Evolutionary conservation across 2,329 filamentous ascomycete species (phyloP).

Genomic region (Fonsecaea multimorphosa): DNA sequence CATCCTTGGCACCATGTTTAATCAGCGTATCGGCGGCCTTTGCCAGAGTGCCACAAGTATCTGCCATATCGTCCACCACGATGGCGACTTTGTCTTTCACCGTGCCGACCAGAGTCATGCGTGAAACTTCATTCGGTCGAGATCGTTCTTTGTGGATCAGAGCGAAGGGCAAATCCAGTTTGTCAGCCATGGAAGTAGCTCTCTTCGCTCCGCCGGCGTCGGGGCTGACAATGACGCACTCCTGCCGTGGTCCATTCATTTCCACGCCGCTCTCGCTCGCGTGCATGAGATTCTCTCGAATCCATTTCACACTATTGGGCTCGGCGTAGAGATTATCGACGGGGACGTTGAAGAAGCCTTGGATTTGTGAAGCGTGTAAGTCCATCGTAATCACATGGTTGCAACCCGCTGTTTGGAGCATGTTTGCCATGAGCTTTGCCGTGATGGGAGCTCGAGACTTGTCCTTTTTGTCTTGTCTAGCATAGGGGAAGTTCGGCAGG

Average conservation of each 20-base stretch:
- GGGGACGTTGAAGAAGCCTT: constrained; percentile 90
- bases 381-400: constrained; percentile 97
- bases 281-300: constrained; percentile 80
- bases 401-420: constrained; percentile 93
- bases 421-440: constrained; percentile 94
- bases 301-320: constrained; percentile 89
- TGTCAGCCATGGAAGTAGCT: constrained; percentile 90
- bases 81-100: constrained; percentile 91
- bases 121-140: constrained; percentile 85
- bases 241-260: constrained; percentile 34
- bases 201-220: constrained; percentile 94
- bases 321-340: constrained; percentile 89
- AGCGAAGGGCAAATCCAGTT: constrained; percentile 86
- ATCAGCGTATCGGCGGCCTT: constrained; percentile 92
- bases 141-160: constrained; percentile 97
- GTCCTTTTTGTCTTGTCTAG: constrained; percentile 97
- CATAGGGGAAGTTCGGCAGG: constrained; percentile 95
- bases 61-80: constrained; percentile 96
- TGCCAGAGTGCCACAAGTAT: constrained; percentile 85
- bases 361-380: constrained; percentile 89
- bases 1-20: constrained; percentile 82
- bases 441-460: constrained; percentile 95
- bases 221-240: constrained; percentile 88
- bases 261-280: constrained; percentile 58
- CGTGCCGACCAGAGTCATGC: constrained; percentile 95